These are phyloP conservation scores for Boletus eberwhitei DNA, from an alignment of 768 basidiomycete species.

Conservation along the genomic window DNA sequence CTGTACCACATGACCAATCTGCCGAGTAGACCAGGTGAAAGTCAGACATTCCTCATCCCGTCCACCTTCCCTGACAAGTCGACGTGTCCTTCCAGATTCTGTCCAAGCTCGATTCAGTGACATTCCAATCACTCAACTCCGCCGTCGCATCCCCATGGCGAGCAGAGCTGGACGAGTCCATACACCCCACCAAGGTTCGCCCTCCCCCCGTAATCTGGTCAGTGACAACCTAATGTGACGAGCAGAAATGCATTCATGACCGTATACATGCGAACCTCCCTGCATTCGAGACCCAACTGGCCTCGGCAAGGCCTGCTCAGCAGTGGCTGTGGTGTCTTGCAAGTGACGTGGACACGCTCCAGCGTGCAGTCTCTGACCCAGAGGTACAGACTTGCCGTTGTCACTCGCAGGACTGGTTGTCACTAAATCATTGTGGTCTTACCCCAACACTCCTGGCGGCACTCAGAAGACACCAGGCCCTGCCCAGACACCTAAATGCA, in stretches of 20 bases:
- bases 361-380: slow-evolving; percentile 49
- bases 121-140: slow-evolving; percentile 55
- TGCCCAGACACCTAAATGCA: slow-evolving; percentile 64
- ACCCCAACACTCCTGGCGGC: slow-evolving; percentile 52
- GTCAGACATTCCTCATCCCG: slow-evolving; percentile 55
- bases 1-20: slow-evolving; percentile 17
- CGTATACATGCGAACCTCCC: slow-evolving; percentile 64
- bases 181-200: slow-evolving; percentile 65
- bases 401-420: slow-evolving; percentile 2
- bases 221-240: slow-evolving; percentile 1
- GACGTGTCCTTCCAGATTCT: slow-evolving; percentile 74
- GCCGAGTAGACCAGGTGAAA: neutral
- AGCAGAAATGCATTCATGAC: slow-evolving; percentile 65
- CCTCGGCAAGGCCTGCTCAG: slow-evolving; percentile 63
- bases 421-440: slow-evolving; percentile 44
- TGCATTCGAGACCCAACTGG: slow-evolving; percentile 60
- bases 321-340: slow-evolving; percentile 50
- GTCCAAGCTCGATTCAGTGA: slow-evolving; percentile 62
- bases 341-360: slow-evolving; percentile 50
- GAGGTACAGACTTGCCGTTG: slow-evolving; percentile 44
- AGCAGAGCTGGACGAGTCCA: slow-evolving; percentile 66
- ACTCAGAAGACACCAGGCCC: slow-evolving; percentile 55
- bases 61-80: slow-evolving; percentile 63
- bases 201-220: neutral
- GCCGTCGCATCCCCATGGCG: slow-evolving; percentile 66